Conservation (phyloP, 805 yeast species). For the Candida piceae region DNA sequence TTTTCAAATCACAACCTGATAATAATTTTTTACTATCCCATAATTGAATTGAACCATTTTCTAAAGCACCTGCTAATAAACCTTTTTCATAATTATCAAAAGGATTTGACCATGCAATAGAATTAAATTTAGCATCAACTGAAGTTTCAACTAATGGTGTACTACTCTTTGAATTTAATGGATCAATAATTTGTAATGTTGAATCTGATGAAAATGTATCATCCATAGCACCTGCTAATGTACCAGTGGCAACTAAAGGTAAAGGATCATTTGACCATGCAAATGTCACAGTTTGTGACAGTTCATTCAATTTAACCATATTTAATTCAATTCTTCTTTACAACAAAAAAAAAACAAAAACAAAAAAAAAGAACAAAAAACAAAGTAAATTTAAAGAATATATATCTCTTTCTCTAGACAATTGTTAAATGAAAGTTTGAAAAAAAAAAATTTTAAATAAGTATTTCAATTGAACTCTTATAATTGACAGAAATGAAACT, state of each 20-base stretch:
- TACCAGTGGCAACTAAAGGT: constrained; percentile 83
- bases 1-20: constrained; percentile 35
- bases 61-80: constrained; percentile 83
- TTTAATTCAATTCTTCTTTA: not conserved
- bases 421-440: too few species aligned
- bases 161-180: constrained; percentile 38
- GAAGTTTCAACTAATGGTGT: constrained; percentile 41
- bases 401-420: too few species aligned
- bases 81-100: constrained; percentile 45
- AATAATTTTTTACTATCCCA: constrained; percentile 62
- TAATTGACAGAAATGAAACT: too few species aligned
- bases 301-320: constrained; percentile 82
- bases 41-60: constrained; percentile 71
- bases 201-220: constrained; percentile 78
- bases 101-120: constrained; percentile 76
- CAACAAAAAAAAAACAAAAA: not conserved
- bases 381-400: too few species aligned
- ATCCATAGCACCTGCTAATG: constrained; percentile 95
- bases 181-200: constrained; percentile 73
- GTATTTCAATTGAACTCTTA: too few species aligned
- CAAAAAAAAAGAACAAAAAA: not conserved
- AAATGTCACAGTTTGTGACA: constrained; percentile 84
- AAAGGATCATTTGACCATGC: constrained; percentile 83
- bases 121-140: constrained; percentile 63
- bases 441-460: too few species aligned